Conservation (phyloP, 2,329 filamentous ascomycete species). For the Penicillium sp. region DNA sequence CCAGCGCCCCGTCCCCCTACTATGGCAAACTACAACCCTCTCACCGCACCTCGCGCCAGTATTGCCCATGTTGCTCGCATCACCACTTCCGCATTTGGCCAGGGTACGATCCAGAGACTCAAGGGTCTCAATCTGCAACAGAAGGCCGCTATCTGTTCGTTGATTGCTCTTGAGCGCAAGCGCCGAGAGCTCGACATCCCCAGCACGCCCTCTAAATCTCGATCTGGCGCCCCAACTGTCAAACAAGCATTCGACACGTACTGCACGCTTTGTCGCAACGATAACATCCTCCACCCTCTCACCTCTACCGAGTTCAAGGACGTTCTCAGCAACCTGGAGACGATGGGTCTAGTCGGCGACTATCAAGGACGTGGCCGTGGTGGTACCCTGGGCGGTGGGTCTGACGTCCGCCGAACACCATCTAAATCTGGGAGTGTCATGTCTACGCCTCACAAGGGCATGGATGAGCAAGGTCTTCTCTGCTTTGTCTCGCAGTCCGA, state of each 20-base stretch:
- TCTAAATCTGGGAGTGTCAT: slow-evolving; percentile 68
- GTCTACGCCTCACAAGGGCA: slow-evolving; percentile 54
- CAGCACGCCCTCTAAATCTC: slow-evolving; percentile 64
- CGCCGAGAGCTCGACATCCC: slow-evolving; percentile 51
- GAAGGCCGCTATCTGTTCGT: slow-evolving; percentile 88
- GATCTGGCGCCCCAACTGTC: slow-evolving; percentile 71
- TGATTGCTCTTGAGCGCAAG: slow-evolving; percentile 83
- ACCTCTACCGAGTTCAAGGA: slow-evolving; percentile 93
- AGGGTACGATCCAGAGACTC: slow-evolving; percentile 82
- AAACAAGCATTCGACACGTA: slow-evolving; percentile 86
- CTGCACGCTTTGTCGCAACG: slow-evolving; percentile 76
- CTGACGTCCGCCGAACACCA: slow-evolving; percentile 64
- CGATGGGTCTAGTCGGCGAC: slow-evolving; percentile 75
- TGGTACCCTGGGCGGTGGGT: slow-evolving; percentile 57
- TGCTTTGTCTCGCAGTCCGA: slow-evolving; percentile 82
- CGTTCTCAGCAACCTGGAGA: slow-evolving; percentile 87
- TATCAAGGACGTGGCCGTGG: slow-evolving; percentile 72
- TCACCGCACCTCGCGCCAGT: slow-evolving; percentile 83
- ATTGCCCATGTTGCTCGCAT: slow-evolving; percentile 92
- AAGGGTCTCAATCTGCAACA: slow-evolving; percentile 92
- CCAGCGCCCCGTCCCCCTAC: slow-evolving; percentile 44
- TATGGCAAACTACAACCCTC: slow-evolving; percentile 64
- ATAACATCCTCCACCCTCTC: slow-evolving; percentile 87
- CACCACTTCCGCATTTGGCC: slow-evolving; percentile 85
- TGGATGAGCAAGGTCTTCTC: slow-evolving; percentile 77